Evolutionary conservation across 768 basidiomycete species (phyloP), one percentile per base, ranked within the genome.

Genomic region (Mycena maculata): DNA sequence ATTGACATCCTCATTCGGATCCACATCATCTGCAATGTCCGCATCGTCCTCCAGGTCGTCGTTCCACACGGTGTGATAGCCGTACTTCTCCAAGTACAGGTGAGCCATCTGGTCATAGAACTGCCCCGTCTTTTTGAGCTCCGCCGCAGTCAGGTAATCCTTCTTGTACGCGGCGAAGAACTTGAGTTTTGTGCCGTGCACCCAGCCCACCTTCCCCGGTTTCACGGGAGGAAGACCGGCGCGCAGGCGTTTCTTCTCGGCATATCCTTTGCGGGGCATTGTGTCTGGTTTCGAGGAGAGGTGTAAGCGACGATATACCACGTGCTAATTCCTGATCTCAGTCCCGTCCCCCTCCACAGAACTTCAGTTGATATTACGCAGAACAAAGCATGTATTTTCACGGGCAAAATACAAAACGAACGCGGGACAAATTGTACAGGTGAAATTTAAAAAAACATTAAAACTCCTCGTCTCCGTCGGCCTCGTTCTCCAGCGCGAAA

Each of bases 41-140:
- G 27, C 7, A 1, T 20, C 53, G 11, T 53, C 15, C 1, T 1
- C 23, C 10, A 63, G 36, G 47, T 63, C 62, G 0, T 13, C 54
- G 13, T 56, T 25, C 53, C 53, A 49, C 0, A 45, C 9, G 4
- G 47, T 55, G 12, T 55, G 6, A 25, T 49, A 63, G 0, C 53
- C 62, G 54, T 56, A 63, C 23, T 49, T 57, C 9, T 13, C 31
- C 15, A 64, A 11, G 20, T 64, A 64, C n/a, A 23, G 27, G 2
- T 50, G 45, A 0, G 18, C 44, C 13, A 50, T 27, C 22, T 25
- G 8, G 15, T n/a, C 25, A n/a, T 64, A 57, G 16, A 64, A 63
- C 0, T 2, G 15, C 10, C 53, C 45, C 16, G 27, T 23, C n/a
- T 11, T 7, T 1, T 45, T 30, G 0, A 16, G 7, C 20, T 45